A percentile compares a stretch with the other conserved stretches of the same genome.
phyloP scores from a whole-genome alignment of 1,139 yeast genomes.

The Kurtzmaniella quercitrusa region DNA sequence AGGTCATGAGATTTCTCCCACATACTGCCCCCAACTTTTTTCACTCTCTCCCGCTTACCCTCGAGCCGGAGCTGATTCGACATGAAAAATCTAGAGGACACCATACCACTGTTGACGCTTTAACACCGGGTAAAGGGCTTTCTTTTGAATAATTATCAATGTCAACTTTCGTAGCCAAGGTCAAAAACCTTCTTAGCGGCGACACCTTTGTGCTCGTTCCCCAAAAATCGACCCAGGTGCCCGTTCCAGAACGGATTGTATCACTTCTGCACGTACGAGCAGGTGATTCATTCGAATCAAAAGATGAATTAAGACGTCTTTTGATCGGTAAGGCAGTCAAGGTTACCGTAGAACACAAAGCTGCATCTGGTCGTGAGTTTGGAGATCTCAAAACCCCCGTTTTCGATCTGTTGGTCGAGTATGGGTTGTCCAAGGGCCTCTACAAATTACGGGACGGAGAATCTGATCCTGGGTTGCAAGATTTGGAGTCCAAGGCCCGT shows the following conservation, averaged over 20 bases:
- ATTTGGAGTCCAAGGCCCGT: conserved; percentile 50
- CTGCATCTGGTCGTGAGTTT: conserved; percentile 57
- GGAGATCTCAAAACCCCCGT: conserved; percentile 70
- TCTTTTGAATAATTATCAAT: not conserved
- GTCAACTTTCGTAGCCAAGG: conserved; percentile 47
- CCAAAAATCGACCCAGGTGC: conserved; percentile 37
- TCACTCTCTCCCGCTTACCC: not conserved
- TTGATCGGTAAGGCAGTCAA: conserved; percentile 66
- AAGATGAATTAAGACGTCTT: conserved; percentile 60
- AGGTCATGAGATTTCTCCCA: too few relatives aligned
- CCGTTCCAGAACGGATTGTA: conserved; percentile 55
- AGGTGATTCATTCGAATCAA: conserved; percentile 45
- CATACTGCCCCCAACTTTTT: not conserved
- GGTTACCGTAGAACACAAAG: conserved; percentile 53
- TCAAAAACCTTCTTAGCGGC: conserved; percentile 68
- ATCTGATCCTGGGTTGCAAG: conserved; percentile 25
- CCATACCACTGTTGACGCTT: not conserved
- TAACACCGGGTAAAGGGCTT: not conserved
- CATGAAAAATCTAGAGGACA: not conserved
- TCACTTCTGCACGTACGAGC: conserved; percentile 64
- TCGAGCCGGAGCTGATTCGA: not conserved
- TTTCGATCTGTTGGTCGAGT: conserved; percentile 55
- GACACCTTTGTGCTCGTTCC: conserved; percentile 73
- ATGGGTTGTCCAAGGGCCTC: conserved; percentile 54
- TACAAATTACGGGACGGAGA: conserved; percentile 61